A percentile compares a stretch with the other conserved stretches of the same genome.
Evolutionary conservation across 2,329 filamentous ascomycete genomes (phyloP).

Genomic region (Epichloe gansuensis): DNA sequence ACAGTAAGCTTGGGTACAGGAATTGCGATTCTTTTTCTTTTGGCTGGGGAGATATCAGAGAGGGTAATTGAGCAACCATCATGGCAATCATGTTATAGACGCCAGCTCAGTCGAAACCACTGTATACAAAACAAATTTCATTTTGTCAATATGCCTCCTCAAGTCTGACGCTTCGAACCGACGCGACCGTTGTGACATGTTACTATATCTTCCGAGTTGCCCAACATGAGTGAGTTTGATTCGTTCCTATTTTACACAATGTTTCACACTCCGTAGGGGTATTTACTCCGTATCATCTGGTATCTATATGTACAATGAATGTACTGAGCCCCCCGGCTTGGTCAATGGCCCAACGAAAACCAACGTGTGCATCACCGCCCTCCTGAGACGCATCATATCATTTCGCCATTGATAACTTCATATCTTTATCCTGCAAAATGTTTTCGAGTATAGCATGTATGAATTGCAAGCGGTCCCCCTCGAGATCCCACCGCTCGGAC

Average conservation of each 20-base stretch:
- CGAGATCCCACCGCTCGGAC: constrained; percentile 33
- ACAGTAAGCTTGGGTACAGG: constrained; percentile 17
- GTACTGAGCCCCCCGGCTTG: neutral
- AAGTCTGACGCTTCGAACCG: neutral
- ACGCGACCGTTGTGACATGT: neutral
- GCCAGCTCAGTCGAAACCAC: constrained; percentile 14
- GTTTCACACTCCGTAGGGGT: neutral
- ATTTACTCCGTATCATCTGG: neutral
- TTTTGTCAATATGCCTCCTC: constrained; percentile 10
- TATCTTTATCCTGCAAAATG: constrained; percentile 23
- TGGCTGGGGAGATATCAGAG: constrained; percentile 10
- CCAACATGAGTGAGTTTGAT: neutral
- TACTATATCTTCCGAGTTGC: neutral
- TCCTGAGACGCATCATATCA: constrained; percentile 14
- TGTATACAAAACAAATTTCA: constrained; percentile 12
- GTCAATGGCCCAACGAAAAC: neutral
- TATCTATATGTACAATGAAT: neutral
- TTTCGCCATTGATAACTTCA: constrained; percentile 15
- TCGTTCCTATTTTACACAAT: neutral
- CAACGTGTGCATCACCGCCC: neutral
- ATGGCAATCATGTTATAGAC: constrained; percentile 21
- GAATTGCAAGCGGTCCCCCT: constrained; percentile 28
- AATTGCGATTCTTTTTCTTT: constrained; percentile 7
- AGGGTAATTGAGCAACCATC: constrained; percentile 14
- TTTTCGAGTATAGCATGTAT: constrained; percentile 33